These are phyloP conservation scores for Avena atlantica DNA, from an alignment of 176 grass and related monocot species.

Conservation along the genomic window DNA sequence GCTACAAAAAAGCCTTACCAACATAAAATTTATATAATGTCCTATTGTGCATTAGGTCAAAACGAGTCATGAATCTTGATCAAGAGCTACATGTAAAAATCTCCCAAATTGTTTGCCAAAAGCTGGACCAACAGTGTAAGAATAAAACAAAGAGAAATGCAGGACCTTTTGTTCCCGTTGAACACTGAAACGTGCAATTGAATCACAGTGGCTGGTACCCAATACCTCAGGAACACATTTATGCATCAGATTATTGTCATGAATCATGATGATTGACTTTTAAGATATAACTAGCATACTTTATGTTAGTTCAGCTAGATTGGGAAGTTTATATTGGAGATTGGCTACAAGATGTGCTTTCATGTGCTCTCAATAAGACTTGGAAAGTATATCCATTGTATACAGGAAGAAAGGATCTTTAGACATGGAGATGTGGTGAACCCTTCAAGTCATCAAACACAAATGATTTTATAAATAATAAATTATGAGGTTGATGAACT, in stretches of 20 bases:
- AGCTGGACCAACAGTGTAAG: constrained; percentile 9
- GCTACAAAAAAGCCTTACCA: constrained; percentile 18
- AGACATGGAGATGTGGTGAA: constrained; percentile 11
- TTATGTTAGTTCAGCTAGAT: constrained; percentile 17
- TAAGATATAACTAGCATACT: neutral
- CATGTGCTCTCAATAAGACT: neutral
- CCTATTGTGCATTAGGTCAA: constrained; percentile 20
- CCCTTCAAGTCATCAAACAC: constrained; percentile 4
- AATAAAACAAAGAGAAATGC: constrained; percentile 8
- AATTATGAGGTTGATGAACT: neutral
- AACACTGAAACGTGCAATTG: constrained; percentile 9
- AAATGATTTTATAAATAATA: neutral
- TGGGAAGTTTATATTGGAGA: neutral
- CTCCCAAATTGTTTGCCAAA: constrained; percentile 8
- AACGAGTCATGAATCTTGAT: constrained; percentile 1
- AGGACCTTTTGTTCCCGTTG: neutral
- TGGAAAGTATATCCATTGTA: constrained; percentile 15
- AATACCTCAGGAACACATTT: neutral
- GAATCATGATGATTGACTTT: constrained; percentile 15
- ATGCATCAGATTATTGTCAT: constrained; percentile 21
- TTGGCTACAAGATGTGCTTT: constrained; percentile 4
- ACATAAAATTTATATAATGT: neutral
- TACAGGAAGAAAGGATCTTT: constrained; percentile 11
- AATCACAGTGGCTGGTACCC: constrained; percentile 20
- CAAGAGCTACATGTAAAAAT: constrained; percentile 10